Base-by-base conservation (phyloP, 2,329 filamentous ascomycete species). In the Ophioceras dolichostomum region DNA sequence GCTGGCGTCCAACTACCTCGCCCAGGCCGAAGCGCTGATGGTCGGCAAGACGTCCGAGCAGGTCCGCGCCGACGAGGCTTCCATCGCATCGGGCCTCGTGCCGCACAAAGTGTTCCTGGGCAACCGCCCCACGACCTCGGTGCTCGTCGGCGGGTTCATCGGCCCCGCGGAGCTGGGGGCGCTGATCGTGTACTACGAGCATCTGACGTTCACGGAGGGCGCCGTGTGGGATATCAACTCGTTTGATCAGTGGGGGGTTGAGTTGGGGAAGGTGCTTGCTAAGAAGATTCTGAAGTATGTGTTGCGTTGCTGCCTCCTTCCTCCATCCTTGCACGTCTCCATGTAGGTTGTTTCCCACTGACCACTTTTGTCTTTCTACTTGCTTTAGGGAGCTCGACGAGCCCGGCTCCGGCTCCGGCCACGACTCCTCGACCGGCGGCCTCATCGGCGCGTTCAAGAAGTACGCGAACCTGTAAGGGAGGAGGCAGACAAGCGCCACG, bases 41-140 rank as follows among this genome's bases (percentile, higher is more conserved):
- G 82, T 93, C 34, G 84, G 84, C 60, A 93, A 91, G 73, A 85
- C 80, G 10, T 73, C 82, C 29, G 82, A 87, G 30, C 67, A 88
- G 60, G 80, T 91, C 45, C 77, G 79, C 56, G 73, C 77, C 33
- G 31, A 33, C 10, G 84, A 93, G 63, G 79, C 79, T 39, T 73
- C 79, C 18, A 49, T 56, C 6, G 65, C 79, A 10, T 79, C 82
- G 36, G 69, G 79, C 46, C 73, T 98, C 33, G 80, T 94, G 27
- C 79, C 88, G n/a, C 91, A 98, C 78, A 98, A 98, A 79, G 91
- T 93, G 43, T 98, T 98, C 80, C 67, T 94, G 37, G 91, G 91
- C 48, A 98, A 98, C 76, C 78, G 91, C 39, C 91, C 91, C 24
- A 98, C 91, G 8, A 98, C 91, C 20, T 91, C 83, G 49, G 94